Evolutionary conservation across 106 monocot species (phyloP), one percentile per base, ranked within the genome.

Genomic region (Dendrobium catenatum): DNA sequence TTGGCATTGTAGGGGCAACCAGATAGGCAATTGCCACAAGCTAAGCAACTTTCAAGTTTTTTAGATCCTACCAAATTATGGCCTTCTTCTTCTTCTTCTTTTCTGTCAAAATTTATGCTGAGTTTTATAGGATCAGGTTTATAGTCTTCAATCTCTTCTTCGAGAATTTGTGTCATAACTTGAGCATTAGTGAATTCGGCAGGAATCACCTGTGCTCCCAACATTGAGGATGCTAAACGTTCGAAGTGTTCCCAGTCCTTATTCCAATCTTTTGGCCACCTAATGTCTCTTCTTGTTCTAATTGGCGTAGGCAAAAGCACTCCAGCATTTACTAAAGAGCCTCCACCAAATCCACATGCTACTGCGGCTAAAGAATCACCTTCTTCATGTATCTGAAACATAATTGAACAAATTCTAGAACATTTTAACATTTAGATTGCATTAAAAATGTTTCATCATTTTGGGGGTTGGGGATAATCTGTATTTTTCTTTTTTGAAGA

Each of bases 1-100:
- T 86, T 86, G 27, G 86, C 86, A 82, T 82, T 78, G 33, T 86
- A 86, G 20, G 82, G 86, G 49, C 86, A 86, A 26, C 86, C 86
- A 24, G 86, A 86, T 17, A 86, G 49, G 42, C 86, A 86, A 79
- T 86, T 86, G 47, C 86, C 86, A 82, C 86, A 86, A 19, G 79
- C 86, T 4, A 86, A 47, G 51, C 86, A 86, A 29, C 66, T 82
- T 10, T 47, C 81, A 9, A 58, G 56, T 58, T 79, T 43, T 42
- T 73, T 22, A 29, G 41, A 41, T 44, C 46, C 82, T 2, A 10
- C 74, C 2, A 74, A 42, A 74, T 2, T 42, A 15, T 49, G 18
- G 0, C 20, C 73, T 42, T 42, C 73, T 18, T 9, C 76, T 76
- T 9, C 76, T 76, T 76, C 46, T 76, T 51, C 15, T 17, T 49